Evolutionary conservation across 805 yeast species (phyloP).

Genomic region (Suhomyces kilbournensis): DNA sequence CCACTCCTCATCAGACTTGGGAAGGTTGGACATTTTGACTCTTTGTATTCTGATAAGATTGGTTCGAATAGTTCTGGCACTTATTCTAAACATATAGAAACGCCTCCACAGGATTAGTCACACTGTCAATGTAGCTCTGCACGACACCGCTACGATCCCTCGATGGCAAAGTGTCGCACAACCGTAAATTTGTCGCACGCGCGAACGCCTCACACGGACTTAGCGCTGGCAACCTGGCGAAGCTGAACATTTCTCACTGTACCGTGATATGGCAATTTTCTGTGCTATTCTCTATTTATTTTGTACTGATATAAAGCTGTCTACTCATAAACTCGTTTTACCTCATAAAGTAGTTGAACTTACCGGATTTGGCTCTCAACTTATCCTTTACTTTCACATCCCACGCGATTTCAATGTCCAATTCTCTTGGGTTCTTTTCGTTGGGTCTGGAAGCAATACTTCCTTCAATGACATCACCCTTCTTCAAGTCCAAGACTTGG

Average conservation of each 20-base stretch:
- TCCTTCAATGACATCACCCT: conserved; percentile 76
- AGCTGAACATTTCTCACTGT: neutral
- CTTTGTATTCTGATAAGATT: neutral
- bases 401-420: conserved; percentile 76
- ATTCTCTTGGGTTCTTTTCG: conserved; percentile 75
- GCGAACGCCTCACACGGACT: neutral
- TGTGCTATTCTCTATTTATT: neutral
- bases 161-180: neutral
- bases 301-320: neutral
- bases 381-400: conserved; percentile 44
- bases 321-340: conserved; percentile 20
- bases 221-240: neutral
- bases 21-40: conserved; percentile 15
- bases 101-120: neutral
- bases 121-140: neutral
- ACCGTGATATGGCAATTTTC: neutral
- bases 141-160: neutral
- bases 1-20: conserved; percentile 65
- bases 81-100: neutral
- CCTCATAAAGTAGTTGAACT: conserved; percentile 70
- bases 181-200: neutral
- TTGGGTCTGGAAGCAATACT: conserved; percentile 75
- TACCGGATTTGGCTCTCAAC: conserved; percentile 55
- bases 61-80: neutral
- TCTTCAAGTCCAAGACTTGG: conserved; percentile 71